Evolutionary conservation across 2,329 filamentous ascomycete genomes (phyloP), one percentile per base, ranked within the genome.

Genomic region (Aspergillus brasiliensis): DNA sequence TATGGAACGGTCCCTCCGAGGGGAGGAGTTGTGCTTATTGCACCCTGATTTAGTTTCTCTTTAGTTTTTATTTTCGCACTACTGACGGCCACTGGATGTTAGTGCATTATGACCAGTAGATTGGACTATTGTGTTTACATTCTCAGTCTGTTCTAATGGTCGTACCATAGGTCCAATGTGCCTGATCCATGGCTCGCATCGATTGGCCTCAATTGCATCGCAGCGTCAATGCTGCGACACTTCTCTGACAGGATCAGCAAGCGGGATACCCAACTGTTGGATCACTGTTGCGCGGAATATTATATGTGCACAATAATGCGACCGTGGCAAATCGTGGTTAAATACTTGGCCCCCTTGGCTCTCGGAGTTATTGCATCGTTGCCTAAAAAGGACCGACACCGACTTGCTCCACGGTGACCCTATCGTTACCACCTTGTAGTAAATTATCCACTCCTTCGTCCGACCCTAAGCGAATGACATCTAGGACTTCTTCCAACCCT

Each of bases 211-310:
- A 44, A 46, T 23, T 19, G 25, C 40, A 34, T 56, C 42, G n/a
- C 51, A 38, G 13, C 23, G 49, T 23, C 38, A 54, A 31, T 38
- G 40, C 46, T 64, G 63, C 51, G 54, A 61, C 62, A 60, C 27
- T 52, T 54, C 56, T 59, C 64, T 61, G 53, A 65, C 62, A 62
- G 19, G 59, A 65, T 63, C 63, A 59, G 53, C 62, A 53, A 58
- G 37, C 8, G 37, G 37, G 27, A 40, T 28, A 42, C n/a, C 38
- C 52, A 46, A 55, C 52, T n/a, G 52, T 55, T 55, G 27, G 52
- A 31, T 40, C 17, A 28, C 38, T 19, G 23, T 11, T 13, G 49
- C 34, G 44, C 23, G 34, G 25, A 44, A 52, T n/a, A 51, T 40
- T 17, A 44, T 15, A 31, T 21, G 56, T 40, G 51, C 46, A 42